Base-by-base conservation (phyloP, 192 early-diverging fungal genomes). In the Powellomyces hirtus region DNA sequence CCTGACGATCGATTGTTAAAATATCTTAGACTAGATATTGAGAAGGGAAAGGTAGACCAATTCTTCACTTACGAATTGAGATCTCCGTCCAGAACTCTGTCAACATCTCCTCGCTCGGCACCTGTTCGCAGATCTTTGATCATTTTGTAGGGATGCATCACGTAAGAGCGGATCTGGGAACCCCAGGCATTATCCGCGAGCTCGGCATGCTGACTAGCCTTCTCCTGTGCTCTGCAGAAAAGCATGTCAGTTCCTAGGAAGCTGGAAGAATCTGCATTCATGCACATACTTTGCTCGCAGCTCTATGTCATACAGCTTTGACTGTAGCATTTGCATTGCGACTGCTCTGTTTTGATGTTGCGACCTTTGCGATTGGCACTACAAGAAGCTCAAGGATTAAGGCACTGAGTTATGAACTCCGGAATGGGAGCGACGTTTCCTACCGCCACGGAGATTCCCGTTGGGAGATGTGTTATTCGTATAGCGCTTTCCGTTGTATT, bases 401-500 rank as follows among this genome's bases (percentile, higher is more conserved):
- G 18, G 10, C 40, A 18, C 18, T 8, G 18, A 42, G 40, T 42
- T 11, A 42, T 42, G 40, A 42, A 42, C 8, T 8, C 8, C 8
- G 40, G 40, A 18, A 18, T 18, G 8, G 10, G 18, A 42, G 18
- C 40, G 8, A 18, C 40, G 10, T 8, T 8, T 42, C 40, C 10
- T 46, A 92, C 92, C 33, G 88, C 79, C 4, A 95, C 90, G 6
- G 85, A 82, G 37, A 95, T 88, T 0, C 95, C 95, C 2, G 94
- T 94, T 6, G 97, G 92, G 24, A 96, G 66, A 79, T 98, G 97
- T 7, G 92, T 95, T 30, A 98, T 84, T 4, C 95, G 85, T 60
- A 97, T 93, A 6, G 96, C 95, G 68, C 89, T 91, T 58, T 97
- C 94, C 0, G 96, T 97, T 2, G 90, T 97, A 58, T 97, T 98